Conservation (phyloP, 1,139 yeast species). For the Zygosaccharomyces pseudobailii region DNA sequence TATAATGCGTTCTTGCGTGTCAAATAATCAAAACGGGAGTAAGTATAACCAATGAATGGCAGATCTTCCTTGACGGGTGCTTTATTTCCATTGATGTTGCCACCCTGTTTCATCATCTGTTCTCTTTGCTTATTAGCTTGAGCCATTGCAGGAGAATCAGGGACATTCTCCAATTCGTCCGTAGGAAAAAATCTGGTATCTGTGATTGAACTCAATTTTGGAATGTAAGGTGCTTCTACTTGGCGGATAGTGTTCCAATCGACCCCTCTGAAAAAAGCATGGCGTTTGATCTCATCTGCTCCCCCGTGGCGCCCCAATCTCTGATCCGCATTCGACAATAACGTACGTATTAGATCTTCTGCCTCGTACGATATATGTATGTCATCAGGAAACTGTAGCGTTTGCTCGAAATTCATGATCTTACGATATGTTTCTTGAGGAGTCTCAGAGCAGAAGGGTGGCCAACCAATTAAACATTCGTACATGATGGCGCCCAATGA, state of each 20-base stretch:
- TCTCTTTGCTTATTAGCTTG: constrained; percentile 60
- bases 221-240: constrained; percentile 94
- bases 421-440: constrained; percentile 98
- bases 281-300: constrained; percentile 86
- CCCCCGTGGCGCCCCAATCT: constrained; percentile 91
- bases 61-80: constrained; percentile 61
- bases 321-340: constrained; percentile 78
- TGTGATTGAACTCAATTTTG: constrained; percentile 77
- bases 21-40: constrained; percentile 86
- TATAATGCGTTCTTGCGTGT: constrained; percentile 81
- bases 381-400: constrained; percentile 91
- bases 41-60: constrained; percentile 96
- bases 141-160: constrained; percentile 82
- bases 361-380: constrained; percentile 90
- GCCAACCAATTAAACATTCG: constrained; percentile 98
- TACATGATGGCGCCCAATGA: constrained; percentile 98
- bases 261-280: constrained; percentile 93
- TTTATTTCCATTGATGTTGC: constrained; percentile 34
- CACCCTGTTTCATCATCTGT: constrained; percentile 35
- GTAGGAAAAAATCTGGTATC: constrained; percentile 98
- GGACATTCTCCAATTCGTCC: constrained; percentile 92
- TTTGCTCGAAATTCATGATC: constrained; percentile 92
- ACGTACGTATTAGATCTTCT: constrained; percentile 81
- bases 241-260: constrained; percentile 93
- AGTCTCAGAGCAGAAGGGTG: constrained; percentile 97